These are phyloP conservation scores for Sporothrix brasiliensis DNA, from an alignment of 2,329 filamentous ascomycete species.

Conservation along the genomic window DNA sequence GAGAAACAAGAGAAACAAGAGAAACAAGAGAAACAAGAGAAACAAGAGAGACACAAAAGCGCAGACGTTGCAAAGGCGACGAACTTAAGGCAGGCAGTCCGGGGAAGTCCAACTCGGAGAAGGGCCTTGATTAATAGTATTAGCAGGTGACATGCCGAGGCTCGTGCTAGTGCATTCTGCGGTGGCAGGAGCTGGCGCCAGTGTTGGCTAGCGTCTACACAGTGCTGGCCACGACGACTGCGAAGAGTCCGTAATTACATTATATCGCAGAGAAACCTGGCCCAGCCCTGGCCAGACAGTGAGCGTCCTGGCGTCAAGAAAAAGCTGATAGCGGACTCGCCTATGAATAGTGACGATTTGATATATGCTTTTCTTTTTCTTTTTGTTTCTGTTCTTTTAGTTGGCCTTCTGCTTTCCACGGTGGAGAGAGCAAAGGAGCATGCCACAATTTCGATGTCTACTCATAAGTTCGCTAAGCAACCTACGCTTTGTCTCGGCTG, in stretches of 20 bases:
- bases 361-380: neutral
- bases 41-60: neutral
- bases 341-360: neutral
- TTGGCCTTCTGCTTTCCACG: neutral
- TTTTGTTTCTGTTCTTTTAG: neutral
- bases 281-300: neutral
- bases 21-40: neutral
- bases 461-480: too few species aligned
- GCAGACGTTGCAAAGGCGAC: neutral
- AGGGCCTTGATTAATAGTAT: neutral
- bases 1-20: neutral
- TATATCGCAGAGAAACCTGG: too few species aligned
- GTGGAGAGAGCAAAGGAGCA: too few species aligned
- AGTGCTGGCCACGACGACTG: neutral
- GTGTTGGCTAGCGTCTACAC: neutral
- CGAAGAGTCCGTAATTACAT: too few species aligned
- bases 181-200: neutral
- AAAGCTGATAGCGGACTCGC: neutral
- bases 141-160: slow-evolving; percentile 30
- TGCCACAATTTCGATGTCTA: too few species aligned
- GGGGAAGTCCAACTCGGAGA: slow-evolving; percentile 9
- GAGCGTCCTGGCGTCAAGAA: neutral
- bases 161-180: slow-evolving; percentile 28
- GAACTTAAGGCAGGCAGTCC: neutral
- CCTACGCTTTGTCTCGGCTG: neutral